Conservation (phyloP, 345 rosid genomes). For the Syzygium oleosum region DNA sequence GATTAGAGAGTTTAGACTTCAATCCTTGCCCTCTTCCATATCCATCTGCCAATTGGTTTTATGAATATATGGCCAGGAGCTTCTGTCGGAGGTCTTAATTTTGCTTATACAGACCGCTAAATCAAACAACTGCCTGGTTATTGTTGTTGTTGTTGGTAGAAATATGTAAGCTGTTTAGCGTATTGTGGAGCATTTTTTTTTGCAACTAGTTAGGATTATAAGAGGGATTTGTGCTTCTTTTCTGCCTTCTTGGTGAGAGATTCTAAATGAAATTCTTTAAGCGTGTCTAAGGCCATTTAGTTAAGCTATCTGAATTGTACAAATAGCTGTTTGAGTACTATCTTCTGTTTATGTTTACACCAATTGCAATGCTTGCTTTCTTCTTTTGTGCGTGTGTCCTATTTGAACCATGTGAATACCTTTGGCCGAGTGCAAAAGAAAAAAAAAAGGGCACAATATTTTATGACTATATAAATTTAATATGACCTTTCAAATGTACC, state of each 20-base stretch:
- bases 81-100: neutral
- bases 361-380: neutral
- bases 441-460: neutral
- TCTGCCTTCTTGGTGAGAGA: neutral
- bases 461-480: neutral
- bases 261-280: neutral
- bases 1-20: neutral
- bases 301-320: neutral
- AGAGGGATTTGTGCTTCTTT: neutral
- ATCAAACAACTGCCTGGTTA: neutral
- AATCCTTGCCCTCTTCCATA: neutral
- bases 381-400: neutral
- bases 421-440: neutral
- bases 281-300: neutral
- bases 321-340: neutral
- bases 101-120: neutral
- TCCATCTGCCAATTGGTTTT: neutral
- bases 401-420: neutral
- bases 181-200: neutral
- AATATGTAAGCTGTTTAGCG: neutral
- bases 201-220: neutral
- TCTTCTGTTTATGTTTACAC: neutral
- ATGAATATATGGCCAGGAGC: neutral
- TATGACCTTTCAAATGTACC: neutral
- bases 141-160: neutral